Conservation (phyloP, 495 filamentous ascomycete genomes). For the Acidiella bohemica region DNA sequence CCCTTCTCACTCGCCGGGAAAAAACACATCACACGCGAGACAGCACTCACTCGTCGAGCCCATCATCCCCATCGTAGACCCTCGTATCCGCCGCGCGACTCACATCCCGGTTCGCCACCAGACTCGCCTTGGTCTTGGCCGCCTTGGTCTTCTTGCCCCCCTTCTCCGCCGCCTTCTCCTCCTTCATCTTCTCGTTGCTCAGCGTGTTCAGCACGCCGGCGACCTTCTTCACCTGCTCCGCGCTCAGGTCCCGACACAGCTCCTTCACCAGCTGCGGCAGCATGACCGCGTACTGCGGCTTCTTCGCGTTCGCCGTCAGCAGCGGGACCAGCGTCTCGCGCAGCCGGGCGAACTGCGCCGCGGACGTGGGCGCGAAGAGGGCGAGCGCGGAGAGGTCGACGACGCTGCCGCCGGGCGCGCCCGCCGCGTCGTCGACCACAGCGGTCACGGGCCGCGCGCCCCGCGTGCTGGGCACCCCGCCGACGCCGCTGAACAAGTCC, state of each 20-base stretch:
- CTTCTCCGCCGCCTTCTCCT: slow-evolving; percentile 91
- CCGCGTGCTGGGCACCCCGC: slow-evolving; percentile 38
- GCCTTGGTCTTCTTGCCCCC: slow-evolving; percentile 93
- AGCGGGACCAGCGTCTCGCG: slow-evolving; percentile 64
- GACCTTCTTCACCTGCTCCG: slow-evolving; percentile 90
- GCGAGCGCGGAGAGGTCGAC: slow-evolving; percentile 67
- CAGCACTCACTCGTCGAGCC: slow-evolving; percentile 60
- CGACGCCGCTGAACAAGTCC: slow-evolving; percentile 62
- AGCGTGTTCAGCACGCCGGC: slow-evolving; percentile 69
- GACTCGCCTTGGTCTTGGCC: slow-evolving; percentile 77
- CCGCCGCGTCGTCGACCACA: slow-evolving; percentile 44
- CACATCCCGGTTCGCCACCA: slow-evolving; percentile 57
- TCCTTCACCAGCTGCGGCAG: slow-evolving; percentile 81
- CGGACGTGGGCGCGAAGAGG: slow-evolving; percentile 80
- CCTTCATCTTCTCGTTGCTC: slow-evolving; percentile 96
- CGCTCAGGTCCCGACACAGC: slow-evolving; percentile 73
- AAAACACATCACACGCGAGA: too few relatives aligned
- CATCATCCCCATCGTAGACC: slow-evolving; percentile 61
- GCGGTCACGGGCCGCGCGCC: slow-evolving; percentile 51
- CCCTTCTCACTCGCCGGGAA: neutral
- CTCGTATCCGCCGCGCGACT: slow-evolving; percentile 50
- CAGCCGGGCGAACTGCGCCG: slow-evolving; percentile 65
- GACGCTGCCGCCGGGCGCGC: slow-evolving; percentile 57
- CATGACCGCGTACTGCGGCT: slow-evolving; percentile 79
- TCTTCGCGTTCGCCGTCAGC: slow-evolving; percentile 60